Evolutionary conservation across 441 rosid genomes (phyloP).

Genomic region (Mallotus japonicus): DNA sequence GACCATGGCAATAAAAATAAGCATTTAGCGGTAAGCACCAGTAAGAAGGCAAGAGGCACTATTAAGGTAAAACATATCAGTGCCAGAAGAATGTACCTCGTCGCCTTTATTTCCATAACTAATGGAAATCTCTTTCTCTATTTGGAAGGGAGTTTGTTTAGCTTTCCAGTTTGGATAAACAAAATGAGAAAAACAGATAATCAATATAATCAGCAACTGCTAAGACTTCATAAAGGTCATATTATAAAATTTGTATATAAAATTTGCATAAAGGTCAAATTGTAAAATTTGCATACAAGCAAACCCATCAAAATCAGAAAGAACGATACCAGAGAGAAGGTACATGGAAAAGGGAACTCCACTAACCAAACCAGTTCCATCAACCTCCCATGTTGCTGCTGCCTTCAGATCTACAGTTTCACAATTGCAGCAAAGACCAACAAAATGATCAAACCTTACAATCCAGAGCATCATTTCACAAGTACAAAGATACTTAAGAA

Average conservation of each 20-base stretch:
- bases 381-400: conserved; percentile 96
- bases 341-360: conserved; percentile 78
- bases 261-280: background rate
- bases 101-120: conserved; percentile 96
- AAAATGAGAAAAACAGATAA: conserved; percentile 6
- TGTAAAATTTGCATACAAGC: background rate
- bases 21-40: background rate
- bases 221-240: background rate
- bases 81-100: conserved; percentile 53
- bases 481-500: background rate
- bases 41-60: background rate
- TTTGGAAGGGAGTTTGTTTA: conserved; percentile 40
- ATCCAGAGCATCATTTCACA: background rate
- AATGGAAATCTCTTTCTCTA: conserved; percentile 67
- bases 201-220: background rate
- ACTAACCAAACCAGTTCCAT: conserved; percentile 62
- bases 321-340: conserved; percentile 76
- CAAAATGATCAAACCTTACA: conserved; percentile 1
- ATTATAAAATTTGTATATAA: background rate
- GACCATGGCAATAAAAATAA: background rate
- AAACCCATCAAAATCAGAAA: background rate
- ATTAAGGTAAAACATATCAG: conserved; percentile 1
- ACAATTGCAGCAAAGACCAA: conserved; percentile 16
- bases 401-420: conserved; percentile 62
- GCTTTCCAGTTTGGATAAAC: conserved; percentile 40